Conservation (phyloP, 306 rosid genomes). For the Pterocarpus santalinus region DNA sequence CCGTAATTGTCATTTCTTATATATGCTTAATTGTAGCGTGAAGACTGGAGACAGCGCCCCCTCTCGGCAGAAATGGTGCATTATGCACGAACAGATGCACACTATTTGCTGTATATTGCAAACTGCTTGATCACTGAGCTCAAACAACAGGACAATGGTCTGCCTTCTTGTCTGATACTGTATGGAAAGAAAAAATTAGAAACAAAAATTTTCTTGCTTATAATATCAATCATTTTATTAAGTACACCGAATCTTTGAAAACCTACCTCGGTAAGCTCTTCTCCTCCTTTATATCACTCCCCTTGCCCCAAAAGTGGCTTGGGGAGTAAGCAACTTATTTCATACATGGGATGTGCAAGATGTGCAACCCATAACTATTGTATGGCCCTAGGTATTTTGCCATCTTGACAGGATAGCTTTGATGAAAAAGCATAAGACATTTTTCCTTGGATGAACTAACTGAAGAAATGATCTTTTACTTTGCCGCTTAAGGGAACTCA, state of each 20-base stretch:
- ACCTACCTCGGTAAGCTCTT: constrained; percentile 4
- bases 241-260: constrained; percentile 23
- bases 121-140: constrained; percentile 75
- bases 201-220: not conserved
- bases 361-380: constrained; percentile 16
- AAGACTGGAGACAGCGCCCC: constrained; percentile 98
- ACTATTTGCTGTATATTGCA: constrained; percentile 85
- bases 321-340: constrained; percentile 5
- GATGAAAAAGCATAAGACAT: not conserved
- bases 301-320: not conserved
- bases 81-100: constrained; percentile 95
- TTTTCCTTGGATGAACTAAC: not conserved
- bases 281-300: constrained; percentile 23
- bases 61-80: constrained; percentile 82
- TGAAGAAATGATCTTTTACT: not conserved
- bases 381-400: constrained; percentile 29
- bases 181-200: constrained; percentile 27
- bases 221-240: constrained; percentile 25
- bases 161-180: constrained; percentile 50
- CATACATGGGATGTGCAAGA: constrained; percentile 21
- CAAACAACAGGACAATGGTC: constrained; percentile 73
- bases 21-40: constrained; percentile 70
- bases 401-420: constrained; percentile 18
- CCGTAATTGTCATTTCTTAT: constrained; percentile 28
- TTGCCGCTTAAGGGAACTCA: constrained; percentile 14